Evolutionary conservation across 169 alveolate genomes (phyloP), one percentile per base, ranked within the genome.

Genomic region (Plasmodium inui): DNA sequence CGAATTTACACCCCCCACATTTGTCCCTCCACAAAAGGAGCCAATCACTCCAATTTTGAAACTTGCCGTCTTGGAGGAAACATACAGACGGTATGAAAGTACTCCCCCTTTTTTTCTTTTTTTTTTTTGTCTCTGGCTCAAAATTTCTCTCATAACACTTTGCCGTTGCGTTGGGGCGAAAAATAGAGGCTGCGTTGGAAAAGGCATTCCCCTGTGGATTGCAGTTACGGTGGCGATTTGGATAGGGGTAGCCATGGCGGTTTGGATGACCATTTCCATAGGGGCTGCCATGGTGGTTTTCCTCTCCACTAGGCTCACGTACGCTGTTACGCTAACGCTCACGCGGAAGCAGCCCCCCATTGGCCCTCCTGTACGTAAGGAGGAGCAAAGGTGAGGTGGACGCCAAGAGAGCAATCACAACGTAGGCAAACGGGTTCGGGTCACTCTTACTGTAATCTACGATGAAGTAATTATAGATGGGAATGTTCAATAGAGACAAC

Each of bases 401-500:
- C 12, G 67, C 30, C 70, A 86, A 37, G 44, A 86, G 81, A 22
- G 57, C 86, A 17, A 86, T 86, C 26, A 86, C 93, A 76, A 86
- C n/a, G 70, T 86, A 86, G 26, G 93, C 85, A 55, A 86, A 86
- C 12, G 93, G 88, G 3, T 32, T 39, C 28, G 93, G 93, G 26
- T 86, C 80, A 55, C 67, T 86, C n/a, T 44, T 61, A 30, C 41
- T 73, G 28, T 74, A 76, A 76, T 86, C 93, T 0, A 86, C 93
- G 80, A 86, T 86, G 46, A 50, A 84, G 10, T 82, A 78, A 82
- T 95, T 89, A 26, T 82, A 95, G 79, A 95, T 88, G 6, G 94
- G 93, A 28, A 84, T 94, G 39, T 95, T 86, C n/a, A 94, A 19
- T n/a, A 93, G 92, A 41, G 97, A 95, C 5, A 94, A 30, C 57